Base-by-base conservation (phyloP, 2,329 filamentous ascomycete species). In the Clarireedia paspali region DNA sequence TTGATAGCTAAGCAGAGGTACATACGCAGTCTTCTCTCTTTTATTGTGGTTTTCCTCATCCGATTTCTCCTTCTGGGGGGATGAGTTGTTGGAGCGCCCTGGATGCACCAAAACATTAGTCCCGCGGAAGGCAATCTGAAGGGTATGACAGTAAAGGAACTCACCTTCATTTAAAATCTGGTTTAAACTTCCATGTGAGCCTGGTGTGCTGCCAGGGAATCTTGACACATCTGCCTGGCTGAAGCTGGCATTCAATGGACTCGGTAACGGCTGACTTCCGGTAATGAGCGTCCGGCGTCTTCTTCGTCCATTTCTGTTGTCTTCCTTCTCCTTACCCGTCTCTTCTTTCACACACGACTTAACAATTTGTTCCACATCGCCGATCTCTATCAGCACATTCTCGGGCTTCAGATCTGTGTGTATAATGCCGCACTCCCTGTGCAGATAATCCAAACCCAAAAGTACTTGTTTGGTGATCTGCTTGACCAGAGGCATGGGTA, bases 401-500 rank as follows among this genome's bases (percentile, higher is more conserved):
- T 99, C 94, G 48, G 94, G 94, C 73, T 99, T 96, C 64, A 97
- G 75, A 70, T 96, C 92, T 59, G 94, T 97, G 73, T 99, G 94
- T 68, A 99, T 96, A 74, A 99, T 97, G 69, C 94, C 94, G 73
- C 94, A 99, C 74, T 99, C 92, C 66, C 94, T 85, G 72, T 99
- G 94, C 40, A 99, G 81, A 70, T 97, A 97, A 72, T 99, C 94
- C 61, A 99, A 79, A 42, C 94, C 94, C 27, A 99, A 82, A 48
- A 99, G 79, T 9, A 97, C 94, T 74, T 99, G 94, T 73, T 97
- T 97, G 30, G 94, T 95, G 73, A 99, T 99, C 72, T 97, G 94
- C 78, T 96, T 96, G 70, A 97, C 94, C 14, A 99, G 80, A 15
- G 89, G 83, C 85, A 96, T 95, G 45, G 94, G 94, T 57, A 99